Evolutionary conservation across 2,329 filamentous ascomycete genomes (phyloP), one percentile per base, ranked within the genome.

Genomic region (Sclerotinia subarctica): DNA sequence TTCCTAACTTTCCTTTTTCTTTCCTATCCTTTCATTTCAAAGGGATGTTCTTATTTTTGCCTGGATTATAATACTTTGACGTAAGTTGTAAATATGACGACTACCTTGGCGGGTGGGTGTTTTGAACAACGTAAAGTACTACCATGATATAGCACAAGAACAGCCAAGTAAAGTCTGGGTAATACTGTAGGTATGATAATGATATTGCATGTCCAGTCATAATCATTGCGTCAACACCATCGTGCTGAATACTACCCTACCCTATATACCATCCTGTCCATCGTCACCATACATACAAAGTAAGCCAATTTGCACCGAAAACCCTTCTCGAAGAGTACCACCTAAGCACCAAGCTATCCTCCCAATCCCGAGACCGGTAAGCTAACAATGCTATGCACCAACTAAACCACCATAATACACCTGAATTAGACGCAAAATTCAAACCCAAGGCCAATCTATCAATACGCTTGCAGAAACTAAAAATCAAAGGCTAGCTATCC

Each of bases 401-500:
- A 10, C 42, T 32, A 42, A 52, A 46, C 44, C 29, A 66, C 7
- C 64, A 66, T 21, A 44, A 66, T 66, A 49, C 64, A 60, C 64
- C 44, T 6, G 35, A 32, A 66, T n/a, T 8, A 60, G 17, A 32
- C 24, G 58, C 19, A 52, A 52, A 46, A 44, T 42, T 49, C 35
- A 46, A 24, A 35, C 63, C 26, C 15, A 17, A 58, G 11, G n/a
- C 35, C 21, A 38, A 58, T 35, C 24, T 56, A 54, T 56, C 63
- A 57, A 57, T 63, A n/a, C 59, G 42, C 26, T 46, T 19, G 29
- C 10, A 49, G 24, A 65, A 65, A 65, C 52, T 29, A 47, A 46
- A 67, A 51, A 58, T 42, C 29, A 60, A 67, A 54, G 57, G 65
- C 19, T 67, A 67, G 65, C 65, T n/a, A 67, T 67, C 65, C 65